Percentiles rank a stretch among this genome's conserved stretches.
Conservation (phyloP, 148 eudicot genomes). For the Fagopyrum esculentum region DNA sequence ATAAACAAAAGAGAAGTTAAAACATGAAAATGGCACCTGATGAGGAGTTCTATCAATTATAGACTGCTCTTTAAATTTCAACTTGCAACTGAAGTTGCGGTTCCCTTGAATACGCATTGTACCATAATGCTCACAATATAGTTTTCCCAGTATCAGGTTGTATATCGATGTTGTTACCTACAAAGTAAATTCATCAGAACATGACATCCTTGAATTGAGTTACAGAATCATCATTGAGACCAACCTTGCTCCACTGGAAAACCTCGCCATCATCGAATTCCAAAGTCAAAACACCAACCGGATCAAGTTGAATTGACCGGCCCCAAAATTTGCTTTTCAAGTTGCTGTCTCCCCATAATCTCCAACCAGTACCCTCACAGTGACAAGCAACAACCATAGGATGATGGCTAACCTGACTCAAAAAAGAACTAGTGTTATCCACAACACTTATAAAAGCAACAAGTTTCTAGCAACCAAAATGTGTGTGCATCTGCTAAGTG, state of each 20-base stretch:
- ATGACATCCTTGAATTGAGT: neutral
- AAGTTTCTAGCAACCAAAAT: neutral
- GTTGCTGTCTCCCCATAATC: slow-evolving; percentile 14
- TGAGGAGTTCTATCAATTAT: slow-evolving; percentile 14
- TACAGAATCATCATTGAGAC: neutral
- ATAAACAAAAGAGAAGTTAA: neutral
- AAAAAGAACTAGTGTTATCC: neutral
- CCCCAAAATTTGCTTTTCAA: slow-evolving; percentile 14
- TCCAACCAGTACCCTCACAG: slow-evolving; percentile 13
- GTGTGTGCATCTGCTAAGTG: neutral
- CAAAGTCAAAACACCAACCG: slow-evolving; percentile 10
- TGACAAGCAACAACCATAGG: slow-evolving; percentile 12
- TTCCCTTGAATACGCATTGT: slow-evolving; percentile 14
- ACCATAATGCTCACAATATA: slow-evolving; percentile 13
- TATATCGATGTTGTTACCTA: slow-evolving; percentile 14
- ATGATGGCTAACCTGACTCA: slow-evolving; percentile 15
- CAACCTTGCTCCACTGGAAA: slow-evolving; percentile 16
- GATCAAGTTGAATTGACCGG: slow-evolving; percentile 13
- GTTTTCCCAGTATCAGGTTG: slow-evolving; percentile 13
- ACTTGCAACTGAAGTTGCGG: slow-evolving; percentile 4
- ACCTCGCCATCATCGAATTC: slow-evolving; percentile 14
- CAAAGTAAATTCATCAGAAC: neutral
- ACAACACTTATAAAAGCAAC: neutral
- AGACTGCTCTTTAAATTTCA: slow-evolving; percentile 14
- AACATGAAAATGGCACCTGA: neutral